Evolutionary conservation across 2,329 filamentous ascomycete species (phyloP), one percentile per base, ranked within the genome.

Genomic region (Botrytis tulipae): DNA sequence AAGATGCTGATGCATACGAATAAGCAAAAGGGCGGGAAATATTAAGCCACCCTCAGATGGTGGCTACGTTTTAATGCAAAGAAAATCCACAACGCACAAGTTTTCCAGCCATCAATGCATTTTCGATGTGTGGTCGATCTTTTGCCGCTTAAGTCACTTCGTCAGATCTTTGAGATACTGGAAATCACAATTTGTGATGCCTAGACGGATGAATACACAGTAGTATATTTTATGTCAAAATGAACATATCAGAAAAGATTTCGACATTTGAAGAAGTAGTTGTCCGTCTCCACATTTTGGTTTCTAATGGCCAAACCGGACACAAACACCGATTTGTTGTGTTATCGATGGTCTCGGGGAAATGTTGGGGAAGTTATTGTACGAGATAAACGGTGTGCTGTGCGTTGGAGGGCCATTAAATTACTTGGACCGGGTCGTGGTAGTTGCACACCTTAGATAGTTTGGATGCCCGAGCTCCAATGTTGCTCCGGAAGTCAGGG

Each of bases 51-150:
- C 35, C 54, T 22, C 25, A 54, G 25, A 48, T 68, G 35, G 16
- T 68, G 35, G 65, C 65, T 48, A 54, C 65, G 65, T 68, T 68
- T 68, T 40, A 40, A 67, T 67, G 65, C 46, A 66, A 66, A 66
- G 44, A 37, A 67, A 67, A 67, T 67, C 63, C 62, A 32, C 42
- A 66, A 67, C 25, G 35, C 60, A 67, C 63, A 37, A 37, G 18
- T 54, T 40, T n/a, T 54, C 32, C 32, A 37, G 61, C 61, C 59
- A 61, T 61, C 29, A 20, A 44, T 29, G n/a, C 42, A 20, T 12
- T 9, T 57, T 29, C n/a, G n/a, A 57, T 57, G 14, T 57, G 8
- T 46, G n/a, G 61, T 32, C 61, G n/a, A 65, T 65, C 61, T 32
- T 46, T 63, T 63, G n/a, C 20, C n/a, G 32, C 29, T 60, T 60